Conservation (phyloP, 108 stramenopile genomes). For the Nitzschia palea region DNA sequence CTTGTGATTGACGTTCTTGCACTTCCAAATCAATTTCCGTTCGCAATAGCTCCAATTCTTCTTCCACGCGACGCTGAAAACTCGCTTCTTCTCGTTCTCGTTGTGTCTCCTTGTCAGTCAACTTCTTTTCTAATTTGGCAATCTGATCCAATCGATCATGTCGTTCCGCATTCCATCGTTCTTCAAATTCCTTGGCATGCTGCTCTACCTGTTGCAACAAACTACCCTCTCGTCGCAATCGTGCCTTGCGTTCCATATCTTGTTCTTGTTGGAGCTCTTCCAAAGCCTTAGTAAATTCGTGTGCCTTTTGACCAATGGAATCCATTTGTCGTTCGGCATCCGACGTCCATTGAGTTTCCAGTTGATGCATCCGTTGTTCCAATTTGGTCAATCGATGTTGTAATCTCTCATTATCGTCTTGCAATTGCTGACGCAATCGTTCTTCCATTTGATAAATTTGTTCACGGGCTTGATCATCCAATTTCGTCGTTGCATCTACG, state of each 20-base stretch:
- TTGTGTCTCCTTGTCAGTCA: constrained; percentile 60
- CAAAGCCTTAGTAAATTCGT: constrained; percentile 58
- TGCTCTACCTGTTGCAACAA: constrained; percentile 88
- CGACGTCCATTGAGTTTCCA: constrained; percentile 60
- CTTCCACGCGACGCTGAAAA: constrained; percentile 68
- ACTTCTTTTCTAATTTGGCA: constrained; percentile 55
- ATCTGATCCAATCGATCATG: constrained; percentile 69
- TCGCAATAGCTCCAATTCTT: constrained; percentile 71
- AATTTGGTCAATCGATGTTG: constrained; percentile 49
- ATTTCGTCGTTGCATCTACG: constrained; percentile 66
- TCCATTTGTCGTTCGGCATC: constrained; percentile 50
- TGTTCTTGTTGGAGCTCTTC: constrained; percentile 62
- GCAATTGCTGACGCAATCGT: constrained; percentile 47
- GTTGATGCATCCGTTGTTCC: constrained; percentile 54
- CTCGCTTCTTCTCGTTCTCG: constrained; percentile 61
- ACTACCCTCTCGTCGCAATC: constrained; percentile 82
- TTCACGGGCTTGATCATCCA: constrained; percentile 58
- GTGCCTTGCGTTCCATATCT: constrained; percentile 72
- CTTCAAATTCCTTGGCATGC: constrained; percentile 70
- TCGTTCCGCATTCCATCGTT: constrained; percentile 67
- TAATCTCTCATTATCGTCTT: constrained; percentile 49
- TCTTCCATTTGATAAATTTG: constrained; percentile 72
- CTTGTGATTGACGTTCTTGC: constrained; percentile 75
- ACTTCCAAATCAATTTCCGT: constrained; percentile 68
- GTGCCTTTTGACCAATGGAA: constrained; percentile 47